These are phyloP conservation scores for Penicillium pancosmium DNA, from an alignment of 495 filamentous ascomycete genomes.

Conservation along the genomic window DNA sequence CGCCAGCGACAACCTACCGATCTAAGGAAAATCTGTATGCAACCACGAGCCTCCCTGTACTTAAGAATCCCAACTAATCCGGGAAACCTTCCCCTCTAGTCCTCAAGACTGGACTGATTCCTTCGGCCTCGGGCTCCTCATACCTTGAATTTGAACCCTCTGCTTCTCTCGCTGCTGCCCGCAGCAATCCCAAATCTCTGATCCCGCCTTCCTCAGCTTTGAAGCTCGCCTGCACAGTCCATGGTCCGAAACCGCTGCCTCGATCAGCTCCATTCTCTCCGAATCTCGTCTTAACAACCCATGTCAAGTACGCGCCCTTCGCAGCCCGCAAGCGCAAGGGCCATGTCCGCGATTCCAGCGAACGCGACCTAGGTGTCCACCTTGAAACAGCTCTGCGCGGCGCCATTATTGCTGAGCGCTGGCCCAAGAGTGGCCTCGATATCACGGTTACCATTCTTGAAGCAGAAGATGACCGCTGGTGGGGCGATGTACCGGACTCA, in stretches of 20 bases:
- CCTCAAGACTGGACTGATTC: slow-evolving; percentile 87
- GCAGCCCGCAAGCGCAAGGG: slow-evolving; percentile 79
- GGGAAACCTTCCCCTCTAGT: slow-evolving; percentile 54
- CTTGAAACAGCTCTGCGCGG: slow-evolving; percentile 88
- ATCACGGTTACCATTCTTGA: slow-evolving; percentile 90
- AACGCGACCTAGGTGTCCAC: slow-evolving; percentile 89
- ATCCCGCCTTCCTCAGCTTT: slow-evolving; percentile 62
- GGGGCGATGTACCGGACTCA: slow-evolving; percentile 53
- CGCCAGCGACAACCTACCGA: slow-evolving; percentile 63
- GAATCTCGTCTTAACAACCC: slow-evolving; percentile 84
- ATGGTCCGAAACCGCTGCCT: slow-evolving; percentile 89
- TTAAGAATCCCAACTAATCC: not conserved
- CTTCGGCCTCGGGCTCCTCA: slow-evolving; percentile 90
- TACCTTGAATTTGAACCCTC: slow-evolving; percentile 84
- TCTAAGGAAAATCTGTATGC: slow-evolving; percentile 79
- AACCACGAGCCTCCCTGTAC: not conserved
- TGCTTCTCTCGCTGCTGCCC: slow-evolving; percentile 48
- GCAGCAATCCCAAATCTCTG: slow-evolving; percentile 50
- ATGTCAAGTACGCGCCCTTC: slow-evolving; percentile 96
- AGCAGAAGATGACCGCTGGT: slow-evolving; percentile 76
- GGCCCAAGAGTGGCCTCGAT: slow-evolving; percentile 96
- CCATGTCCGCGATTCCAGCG: slow-evolving; percentile 82
- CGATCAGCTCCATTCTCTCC: slow-evolving; percentile 87
- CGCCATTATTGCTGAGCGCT: slow-evolving; percentile 86
- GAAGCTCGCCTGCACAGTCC: slow-evolving; percentile 89